A percentile compares a stretch with the other conserved stretches of the same genome.
Conservation (phyloP, 768 basidiomycete genomes). For the Suillus subluteus region DNA sequence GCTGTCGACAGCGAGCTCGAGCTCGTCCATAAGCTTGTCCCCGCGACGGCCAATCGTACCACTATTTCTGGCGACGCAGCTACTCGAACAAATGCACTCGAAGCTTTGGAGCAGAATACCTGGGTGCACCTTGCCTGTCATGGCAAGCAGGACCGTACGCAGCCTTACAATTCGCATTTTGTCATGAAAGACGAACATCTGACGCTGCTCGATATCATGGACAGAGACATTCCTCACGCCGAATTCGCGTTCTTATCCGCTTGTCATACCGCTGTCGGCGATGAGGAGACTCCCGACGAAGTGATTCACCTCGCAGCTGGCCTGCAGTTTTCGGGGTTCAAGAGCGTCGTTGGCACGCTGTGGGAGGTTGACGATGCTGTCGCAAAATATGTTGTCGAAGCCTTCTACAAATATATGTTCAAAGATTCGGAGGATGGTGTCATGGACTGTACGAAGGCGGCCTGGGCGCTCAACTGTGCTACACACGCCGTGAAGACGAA, state of each 20-base stretch:
- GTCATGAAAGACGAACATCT: conserved; percentile 1
- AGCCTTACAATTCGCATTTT: conserved; percentile 19
- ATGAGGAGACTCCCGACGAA: conserved; percentile 21
- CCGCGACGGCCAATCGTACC: conserved; percentile 3
- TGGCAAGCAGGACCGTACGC: conserved; percentile 9
- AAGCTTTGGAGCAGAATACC: background rate
- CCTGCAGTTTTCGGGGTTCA: conserved; percentile 16
- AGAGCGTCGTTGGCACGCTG: too few species aligned
- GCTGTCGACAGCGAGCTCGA: conserved; percentile 14
- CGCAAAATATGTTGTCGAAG: background rate
- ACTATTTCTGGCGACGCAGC: background rate
- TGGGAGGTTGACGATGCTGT: conserved; percentile 14
- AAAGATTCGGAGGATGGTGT: too few species aligned
- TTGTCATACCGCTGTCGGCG: conserved; percentile 21
- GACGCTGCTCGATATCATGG: conserved; percentile 11
- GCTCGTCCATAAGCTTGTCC: conserved; percentile 23
- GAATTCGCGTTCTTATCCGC: conserved; percentile 23
- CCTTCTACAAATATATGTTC: conserved; percentile 1
- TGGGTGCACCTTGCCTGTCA: conserved; percentile 29
- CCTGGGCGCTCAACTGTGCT: too few species aligned
- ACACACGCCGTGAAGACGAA: background rate
- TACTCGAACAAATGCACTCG: background rate
- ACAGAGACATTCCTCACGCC: background rate
- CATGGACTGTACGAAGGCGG: conserved; percentile 5
- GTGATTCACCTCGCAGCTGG: conserved; percentile 28